Percentiles rank a stretch among this genome's conserved stretches.
phyloP scores from a whole-genome alignment of 176 grass and related monocot species.

The Aegilops tauschii region DNA sequence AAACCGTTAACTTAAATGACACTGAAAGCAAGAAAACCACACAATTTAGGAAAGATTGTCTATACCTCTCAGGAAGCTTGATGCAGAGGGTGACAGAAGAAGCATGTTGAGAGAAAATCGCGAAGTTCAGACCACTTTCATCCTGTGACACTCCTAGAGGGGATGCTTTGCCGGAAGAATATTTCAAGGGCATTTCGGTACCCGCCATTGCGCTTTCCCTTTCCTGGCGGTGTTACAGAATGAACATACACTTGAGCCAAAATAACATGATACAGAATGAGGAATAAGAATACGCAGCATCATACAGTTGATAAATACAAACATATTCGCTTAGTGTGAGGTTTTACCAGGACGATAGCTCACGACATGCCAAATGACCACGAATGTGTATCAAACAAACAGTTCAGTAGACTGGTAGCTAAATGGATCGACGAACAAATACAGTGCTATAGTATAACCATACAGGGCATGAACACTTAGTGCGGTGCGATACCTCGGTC shows the following conservation, averaged over 20 bases:
- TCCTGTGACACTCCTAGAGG: constrained; percentile 77
- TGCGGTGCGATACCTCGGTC: constrained; percentile 46
- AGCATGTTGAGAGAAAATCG: constrained; percentile 87
- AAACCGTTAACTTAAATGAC: background rate
- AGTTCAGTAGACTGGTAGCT: background rate
- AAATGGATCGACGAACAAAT: background rate
- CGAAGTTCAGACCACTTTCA: constrained; percentile 70
- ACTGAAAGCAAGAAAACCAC: constrained; percentile 20
- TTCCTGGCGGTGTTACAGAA: constrained; percentile 46
- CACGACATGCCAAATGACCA: background rate
- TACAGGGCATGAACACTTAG: background rate
- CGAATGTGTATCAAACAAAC: background rate
- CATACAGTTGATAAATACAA: background rate
- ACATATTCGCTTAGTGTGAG: background rate
- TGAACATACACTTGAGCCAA: constrained; percentile 15
- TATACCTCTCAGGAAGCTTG: constrained; percentile 52
- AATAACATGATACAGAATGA: background rate
- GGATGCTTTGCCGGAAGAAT: constrained; percentile 65
- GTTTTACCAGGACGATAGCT: background rate
- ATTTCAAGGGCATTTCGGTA: constrained; percentile 37
- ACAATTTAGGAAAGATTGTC: background rate
- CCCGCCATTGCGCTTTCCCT: constrained; percentile 26
- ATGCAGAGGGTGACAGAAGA: constrained; percentile 81
- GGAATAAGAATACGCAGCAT: background rate
- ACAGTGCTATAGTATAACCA: background rate